Base-by-base conservation (phyloP, 2,329 filamentous ascomycete species). In the Rutstroemia sp. region DNA sequence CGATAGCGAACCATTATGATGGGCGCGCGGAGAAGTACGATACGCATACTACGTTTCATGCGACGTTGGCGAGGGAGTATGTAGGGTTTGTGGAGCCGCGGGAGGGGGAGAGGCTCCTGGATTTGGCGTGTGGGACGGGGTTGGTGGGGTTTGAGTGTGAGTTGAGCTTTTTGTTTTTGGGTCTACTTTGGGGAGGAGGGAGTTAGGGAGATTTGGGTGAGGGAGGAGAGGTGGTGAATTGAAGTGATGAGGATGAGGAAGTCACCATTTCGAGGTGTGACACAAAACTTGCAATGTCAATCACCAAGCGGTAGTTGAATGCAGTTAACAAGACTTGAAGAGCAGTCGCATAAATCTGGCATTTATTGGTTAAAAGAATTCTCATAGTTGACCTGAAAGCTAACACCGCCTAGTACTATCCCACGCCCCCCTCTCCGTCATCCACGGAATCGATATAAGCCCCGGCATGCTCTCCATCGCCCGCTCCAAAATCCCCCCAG, bases 41-140 rank as follows among this genome's bases (percentile, higher is more conserved):
- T 4, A 34, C 27, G 9, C 6, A 19, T 17, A 19, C 39, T 1
- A 25, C 41, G 10, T 53, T 47, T 8, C 42, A 53, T 19, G 17
- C 23, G 8, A n/a, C 17, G 2, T 17, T 53, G 5, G 51, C 51
- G 5, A 7, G 23, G 5, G 42, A 37, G 30, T 47, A 47, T 19
- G 42, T 27, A 8, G 14, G 9, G 4, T 47, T 12, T 39, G 42
- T 39, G 7, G 46, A 45, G 3, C 51, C 51, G 7, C 3, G 19
- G 4, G 6, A 14, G 2, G 51, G 51, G 38, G 41, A 47, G 14
- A 38, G 12, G 6, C 10, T 47, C 2, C 23, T 53, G 19, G 27
- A 53, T 47, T 25, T 53, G n/a, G 51, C 51, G 12, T 53, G 51
- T 47, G 51, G 42, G 12, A 53, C 51, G 10, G 51, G 51, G n/a